phyloP scores from a whole-genome alignment of 1,284 basidiomycete species.

The Cutaneotrichosporon sp. region DNA sequence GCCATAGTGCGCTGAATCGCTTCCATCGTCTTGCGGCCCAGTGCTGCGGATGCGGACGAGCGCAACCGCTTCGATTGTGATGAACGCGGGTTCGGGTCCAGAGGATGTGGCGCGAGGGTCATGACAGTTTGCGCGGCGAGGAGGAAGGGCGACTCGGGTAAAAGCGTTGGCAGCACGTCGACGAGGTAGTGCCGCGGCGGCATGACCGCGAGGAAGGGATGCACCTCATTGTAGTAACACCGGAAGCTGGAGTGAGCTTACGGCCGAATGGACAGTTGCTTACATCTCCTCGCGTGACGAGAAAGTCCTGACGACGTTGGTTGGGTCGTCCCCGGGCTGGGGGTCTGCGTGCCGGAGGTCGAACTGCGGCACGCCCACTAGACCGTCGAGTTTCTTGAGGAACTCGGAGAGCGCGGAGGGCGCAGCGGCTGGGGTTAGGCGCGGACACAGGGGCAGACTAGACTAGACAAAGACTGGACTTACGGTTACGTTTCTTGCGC shows the following conservation, averaged over 20 bases:
- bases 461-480: too few relatives aligned
- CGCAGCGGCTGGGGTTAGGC: conserved; percentile 19
- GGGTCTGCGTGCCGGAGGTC: conserved; percentile 17
- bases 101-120: conserved; percentile 41
- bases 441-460: too few relatives aligned
- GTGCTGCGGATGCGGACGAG: conserved; percentile 24
- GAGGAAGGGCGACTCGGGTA: conserved; percentile 43
- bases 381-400: conserved; percentile 42
- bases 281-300: conserved; percentile 36
- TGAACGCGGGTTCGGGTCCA: conserved; percentile 40
- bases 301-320: conserved; percentile 36
- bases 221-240: conserved; percentile 47
- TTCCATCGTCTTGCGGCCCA: conserved; percentile 24
- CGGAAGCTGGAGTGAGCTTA: conserved; percentile 26
- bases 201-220: conserved; percentile 46
- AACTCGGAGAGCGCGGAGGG: conserved; percentile 42
- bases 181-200: conserved; percentile 38
- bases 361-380: conserved; percentile 30
- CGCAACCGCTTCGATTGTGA: conserved; percentile 38
- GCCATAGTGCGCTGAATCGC: conserved; percentile 17
- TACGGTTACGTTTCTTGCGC: conserved; percentile 43
- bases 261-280: conserved; percentile 12
- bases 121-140: conserved; percentile 47
- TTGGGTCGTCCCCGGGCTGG: conserved; percentile 31
- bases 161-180: conserved; percentile 31